Evolutionary conservation across 202 grass and related monocot genomes (phyloP), one percentile per base, ranked within the genome.

Genomic region (Panicum virgatum): DNA sequence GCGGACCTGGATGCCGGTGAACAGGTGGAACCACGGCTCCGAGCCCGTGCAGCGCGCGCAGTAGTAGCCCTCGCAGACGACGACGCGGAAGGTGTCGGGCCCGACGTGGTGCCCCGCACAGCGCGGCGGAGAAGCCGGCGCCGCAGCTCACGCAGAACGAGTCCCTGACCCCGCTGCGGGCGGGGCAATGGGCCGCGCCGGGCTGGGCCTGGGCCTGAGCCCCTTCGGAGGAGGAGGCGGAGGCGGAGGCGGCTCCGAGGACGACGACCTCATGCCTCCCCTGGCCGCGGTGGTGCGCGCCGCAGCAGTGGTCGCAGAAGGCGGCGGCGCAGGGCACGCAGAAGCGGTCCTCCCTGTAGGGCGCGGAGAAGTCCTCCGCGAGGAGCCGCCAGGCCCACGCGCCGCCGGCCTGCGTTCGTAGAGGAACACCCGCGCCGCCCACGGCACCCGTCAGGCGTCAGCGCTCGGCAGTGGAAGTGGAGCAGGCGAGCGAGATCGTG

Each of bases 291-390:
- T 66, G 60, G 76, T 52, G 76, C 44, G 9, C 29, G 44, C 19
- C 45, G 61, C 76, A 79, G 44, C 60, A 78, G 76, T 79, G 76
- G 45, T 37, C 6, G 61, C 76, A 79, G 76, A 79, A 79, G 76
- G 44, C 44, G 61, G 76, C 76, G 76, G 30, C 27, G 76, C 76
- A 79, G 61, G 45, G 45, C 19, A 25, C 44, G 76, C 60, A 79
- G 44, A 79, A 52, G 76, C 60, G 76, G 61, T 79, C 76, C 61
- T 51, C 45, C 44, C 14, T 51, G 76, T 61, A 66, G 60, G 1
- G 1, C 43, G 26, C 30, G 45, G 61, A 48, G 76, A 79, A 79
- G 61, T 79, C 45, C 76, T 79, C 61, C 27, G 45, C 76, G 27
- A 79, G 27, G 76, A 79, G 60, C 61, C 13, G 60, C 42, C 0